phyloP scores from a whole-genome alignment of 2,329 filamentous ascomycete genomes.

The Lecanicillium sp. region DNA sequence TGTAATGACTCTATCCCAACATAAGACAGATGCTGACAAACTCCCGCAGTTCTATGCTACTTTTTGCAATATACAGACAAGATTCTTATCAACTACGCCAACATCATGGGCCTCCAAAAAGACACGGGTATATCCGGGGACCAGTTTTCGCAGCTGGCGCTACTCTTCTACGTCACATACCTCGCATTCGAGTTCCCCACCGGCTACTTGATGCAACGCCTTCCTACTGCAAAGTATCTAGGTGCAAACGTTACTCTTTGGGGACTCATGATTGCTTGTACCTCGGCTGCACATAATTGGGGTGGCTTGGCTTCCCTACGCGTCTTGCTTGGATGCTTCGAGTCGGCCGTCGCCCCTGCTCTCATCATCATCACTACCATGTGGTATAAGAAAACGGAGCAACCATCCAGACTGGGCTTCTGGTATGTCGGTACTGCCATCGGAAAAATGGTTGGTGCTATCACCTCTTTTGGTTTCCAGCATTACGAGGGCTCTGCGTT shows the following conservation, averaged over 20 bases:
- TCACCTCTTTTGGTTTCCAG: neutral
- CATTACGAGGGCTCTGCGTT: neutral
- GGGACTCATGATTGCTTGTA: slow-evolving; percentile 28
- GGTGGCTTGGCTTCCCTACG: neutral
- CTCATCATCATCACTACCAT: slow-evolving; percentile 17
- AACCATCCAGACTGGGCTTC: slow-evolving; percentile 19
- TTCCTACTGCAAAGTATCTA: slow-evolving; percentile 36
- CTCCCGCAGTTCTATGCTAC: neutral
- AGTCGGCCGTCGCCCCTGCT: slow-evolving; percentile 16
- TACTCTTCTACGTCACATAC: slow-evolving; percentile 28
- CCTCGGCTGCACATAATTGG: slow-evolving; percentile 26
- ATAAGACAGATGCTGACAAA: neutral
- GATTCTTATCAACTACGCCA: slow-evolving; percentile 28
- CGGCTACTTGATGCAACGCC: slow-evolving; percentile 34
- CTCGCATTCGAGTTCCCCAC: slow-evolving; percentile 37
- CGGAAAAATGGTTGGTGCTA: neutral
- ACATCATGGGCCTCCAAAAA: slow-evolving; percentile 42
- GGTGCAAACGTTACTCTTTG: slow-evolving; percentile 33
- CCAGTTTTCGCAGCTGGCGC: slow-evolving; percentile 54
- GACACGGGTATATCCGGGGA: slow-evolving; percentile 34
- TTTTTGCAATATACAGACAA: slow-evolving; percentile 1
- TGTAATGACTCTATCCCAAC: neutral
- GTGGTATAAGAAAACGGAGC: slow-evolving; percentile 23
- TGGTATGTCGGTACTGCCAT: slow-evolving; percentile 10
- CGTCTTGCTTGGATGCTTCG: slow-evolving; percentile 8